Percentiles rank a stretch among this genome's conserved stretches.
Evolutionary conservation across 2,329 filamentous ascomycete genomes (phyloP).

Genomic region (Aureobasidium sp.): DNA sequence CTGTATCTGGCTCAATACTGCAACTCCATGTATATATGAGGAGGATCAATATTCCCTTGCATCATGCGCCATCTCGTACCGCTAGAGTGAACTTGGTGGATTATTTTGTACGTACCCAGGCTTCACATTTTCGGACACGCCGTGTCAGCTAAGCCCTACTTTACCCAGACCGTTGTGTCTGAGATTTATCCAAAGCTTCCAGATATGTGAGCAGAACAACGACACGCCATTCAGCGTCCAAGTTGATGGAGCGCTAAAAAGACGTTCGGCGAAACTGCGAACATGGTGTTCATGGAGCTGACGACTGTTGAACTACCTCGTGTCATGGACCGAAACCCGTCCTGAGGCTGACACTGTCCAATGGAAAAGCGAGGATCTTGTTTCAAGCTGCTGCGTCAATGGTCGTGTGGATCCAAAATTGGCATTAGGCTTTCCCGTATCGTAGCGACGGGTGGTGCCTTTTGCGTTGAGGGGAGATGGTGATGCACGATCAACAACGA

Average conservation of each 20-base stretch:
- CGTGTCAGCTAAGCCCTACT: background rate
- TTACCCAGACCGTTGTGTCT: background rate
- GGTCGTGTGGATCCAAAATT: background rate
- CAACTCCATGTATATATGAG: background rate
- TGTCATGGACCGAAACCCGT: background rate
- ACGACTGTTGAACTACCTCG: background rate
- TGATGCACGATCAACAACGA: slow-evolving; percentile 4
- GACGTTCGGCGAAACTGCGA: background rate
- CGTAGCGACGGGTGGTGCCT: background rate
- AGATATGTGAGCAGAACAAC: background rate
- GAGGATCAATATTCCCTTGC: background rate
- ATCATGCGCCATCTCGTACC: no score
- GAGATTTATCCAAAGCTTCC: no score
- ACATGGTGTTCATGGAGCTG: background rate
- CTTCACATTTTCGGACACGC: background rate
- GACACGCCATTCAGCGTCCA: background rate
- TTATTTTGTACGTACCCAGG: no score
- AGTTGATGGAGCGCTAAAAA: slow-evolving; percentile 2
- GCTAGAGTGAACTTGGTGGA: no score
- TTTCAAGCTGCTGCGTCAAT: background rate
- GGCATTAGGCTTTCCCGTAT: background rate
- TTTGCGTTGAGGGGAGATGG: background rate
- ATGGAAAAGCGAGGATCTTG: background rate
- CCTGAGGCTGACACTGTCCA: slow-evolving; percentile 6
- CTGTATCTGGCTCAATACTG: background rate